Conservation (phyloP, 1,139 yeast genomes). For the Candida tunisiensis region DNA sequence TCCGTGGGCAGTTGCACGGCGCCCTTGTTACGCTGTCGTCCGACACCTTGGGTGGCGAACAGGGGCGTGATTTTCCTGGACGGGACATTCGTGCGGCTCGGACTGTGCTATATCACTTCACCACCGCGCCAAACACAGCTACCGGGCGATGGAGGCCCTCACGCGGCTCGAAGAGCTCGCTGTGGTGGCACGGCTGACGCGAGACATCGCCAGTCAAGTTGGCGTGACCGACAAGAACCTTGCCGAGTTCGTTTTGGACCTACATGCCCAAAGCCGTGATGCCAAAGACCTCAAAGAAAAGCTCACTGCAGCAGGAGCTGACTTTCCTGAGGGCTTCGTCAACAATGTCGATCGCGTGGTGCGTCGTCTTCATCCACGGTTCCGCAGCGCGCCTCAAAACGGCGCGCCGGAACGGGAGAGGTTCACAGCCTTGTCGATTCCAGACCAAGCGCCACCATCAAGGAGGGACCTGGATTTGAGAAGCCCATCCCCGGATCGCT, state of each 20-base stretch:
- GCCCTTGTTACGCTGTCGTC: no score
- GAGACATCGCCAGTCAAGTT: constrained; percentile 16
- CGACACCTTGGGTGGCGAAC: no score
- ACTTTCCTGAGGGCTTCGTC: constrained; percentile 31
- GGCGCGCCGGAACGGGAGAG: background rate
- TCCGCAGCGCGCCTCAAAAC: background rate
- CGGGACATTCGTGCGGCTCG: background rate
- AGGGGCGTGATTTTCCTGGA: background rate
- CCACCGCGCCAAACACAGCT: no score
- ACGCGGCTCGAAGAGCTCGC: constrained; percentile 18
- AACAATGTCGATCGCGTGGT: constrained; percentile 19
- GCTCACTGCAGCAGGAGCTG: constrained; percentile 45
- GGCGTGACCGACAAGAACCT: constrained; percentile 29
- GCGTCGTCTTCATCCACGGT: constrained; percentile 16
- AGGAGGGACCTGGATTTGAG: no score
- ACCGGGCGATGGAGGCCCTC: constrained; percentile 11
- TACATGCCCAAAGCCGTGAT: constrained; percentile 21
- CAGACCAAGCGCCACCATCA: no score
- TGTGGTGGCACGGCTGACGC: constrained; percentile 17
- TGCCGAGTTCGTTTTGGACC: constrained; percentile 37
- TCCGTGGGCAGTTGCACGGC: no score
- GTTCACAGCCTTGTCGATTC: no score
- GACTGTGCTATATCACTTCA: background rate
- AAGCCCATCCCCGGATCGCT: background rate
- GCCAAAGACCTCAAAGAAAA: constrained; percentile 24